Base-by-base conservation (phyloP, 192 early-diverging fungal genomes). In the Dissophora globulifera region DNA sequence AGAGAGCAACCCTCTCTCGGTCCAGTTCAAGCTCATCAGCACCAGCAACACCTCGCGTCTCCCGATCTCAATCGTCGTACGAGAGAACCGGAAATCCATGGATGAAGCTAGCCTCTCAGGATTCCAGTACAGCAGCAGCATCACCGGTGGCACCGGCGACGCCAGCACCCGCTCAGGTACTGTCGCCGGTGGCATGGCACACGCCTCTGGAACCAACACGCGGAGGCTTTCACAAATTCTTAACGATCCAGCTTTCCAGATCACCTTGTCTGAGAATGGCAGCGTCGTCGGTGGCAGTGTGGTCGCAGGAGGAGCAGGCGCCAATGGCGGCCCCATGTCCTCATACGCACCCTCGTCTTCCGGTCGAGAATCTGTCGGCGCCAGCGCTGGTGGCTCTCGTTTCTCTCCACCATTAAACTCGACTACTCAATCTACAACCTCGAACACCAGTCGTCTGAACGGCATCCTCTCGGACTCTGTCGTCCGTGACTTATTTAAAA, bases 401-500 rank as follows among this genome's bases (percentile, higher is more conserved):
- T 32, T 38, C 1, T 41, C 56, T 10, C 20, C 57, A 3, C 9
- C 64, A 6, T 6, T 54, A 20, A 62, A 51, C 22, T 48, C 72
- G 6, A 38, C 13, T 13, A 38, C 57, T 4, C 56, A 60, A n/a
- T 67, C 64, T 2, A 66, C 48, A 33, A 58, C 82, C n/a, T 84
- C 86, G 19, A 88, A 89, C 62, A 65, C 84, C 0, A 79, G 82
- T 3, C 78, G 84, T 27, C 82, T 93, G 9, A 83, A 81, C 29
- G 69, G 80, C n/a, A 92, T 93, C 54, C 69, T 93, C 2, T 79
- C 81, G 5, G 85, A 85, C 52, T 48, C 79, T 2, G 71, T 68
- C 1, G 67, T 92, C 7, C 70, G 86, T 29, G 79, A 81, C 15
- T 58, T 85, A 4, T 92, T 91, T 71, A 87, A 87, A 56, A 84